Percentiles rank a stretch among this genome's conserved stretches.
phyloP scores from a whole-genome alignment of 768 basidiomycete genomes.

The Boletellus ananas region DNA sequence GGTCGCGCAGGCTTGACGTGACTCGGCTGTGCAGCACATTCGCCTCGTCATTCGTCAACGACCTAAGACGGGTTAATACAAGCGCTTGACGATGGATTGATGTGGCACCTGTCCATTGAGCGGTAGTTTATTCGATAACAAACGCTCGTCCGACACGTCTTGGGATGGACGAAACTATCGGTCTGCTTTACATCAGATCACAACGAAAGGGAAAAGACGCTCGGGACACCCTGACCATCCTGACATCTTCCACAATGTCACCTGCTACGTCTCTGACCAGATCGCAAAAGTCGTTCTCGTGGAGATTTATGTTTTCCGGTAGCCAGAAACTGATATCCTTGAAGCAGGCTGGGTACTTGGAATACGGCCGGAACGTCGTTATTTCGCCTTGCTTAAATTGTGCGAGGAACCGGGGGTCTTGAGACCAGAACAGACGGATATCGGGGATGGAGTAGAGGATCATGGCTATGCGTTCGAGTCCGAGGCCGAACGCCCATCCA shows the following conservation, averaged over 20 bases:
- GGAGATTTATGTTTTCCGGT: conserved; percentile 50
- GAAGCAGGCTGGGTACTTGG: conserved; percentile 87
- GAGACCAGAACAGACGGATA: conserved; percentile 97
- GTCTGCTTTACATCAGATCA: conserved; percentile 49
- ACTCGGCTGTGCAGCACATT: conserved; percentile 74
- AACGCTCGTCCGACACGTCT: conserved; percentile 71
- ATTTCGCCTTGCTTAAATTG: conserved; percentile 82
- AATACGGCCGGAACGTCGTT: conserved; percentile 83
- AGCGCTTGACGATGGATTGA: neutral
- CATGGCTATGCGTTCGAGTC: conserved; percentile 97
- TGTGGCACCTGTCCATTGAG: conserved; percentile 85
- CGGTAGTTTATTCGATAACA: conserved; percentile 93
- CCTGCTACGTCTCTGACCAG: conserved; percentile 90
- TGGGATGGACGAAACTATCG: conserved; percentile 88
- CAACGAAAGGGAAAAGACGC: neutral
- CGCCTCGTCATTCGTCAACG: conserved; percentile 84
- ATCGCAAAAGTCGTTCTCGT: conserved; percentile 98
- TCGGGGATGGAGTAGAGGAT: conserved; percentile 95
- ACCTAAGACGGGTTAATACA: conserved; percentile 42
- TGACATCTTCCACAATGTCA: conserved; percentile 88
- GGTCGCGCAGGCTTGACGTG: conserved; percentile 48
- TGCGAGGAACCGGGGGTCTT: conserved; percentile 77
- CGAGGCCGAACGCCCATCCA: conserved; percentile 98
- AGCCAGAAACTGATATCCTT: conserved; percentile 97
- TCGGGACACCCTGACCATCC: conserved; percentile 50